Base-by-base conservation (phyloP, 176 grass and related monocot genomes). In the Typha latifolia region DNA sequence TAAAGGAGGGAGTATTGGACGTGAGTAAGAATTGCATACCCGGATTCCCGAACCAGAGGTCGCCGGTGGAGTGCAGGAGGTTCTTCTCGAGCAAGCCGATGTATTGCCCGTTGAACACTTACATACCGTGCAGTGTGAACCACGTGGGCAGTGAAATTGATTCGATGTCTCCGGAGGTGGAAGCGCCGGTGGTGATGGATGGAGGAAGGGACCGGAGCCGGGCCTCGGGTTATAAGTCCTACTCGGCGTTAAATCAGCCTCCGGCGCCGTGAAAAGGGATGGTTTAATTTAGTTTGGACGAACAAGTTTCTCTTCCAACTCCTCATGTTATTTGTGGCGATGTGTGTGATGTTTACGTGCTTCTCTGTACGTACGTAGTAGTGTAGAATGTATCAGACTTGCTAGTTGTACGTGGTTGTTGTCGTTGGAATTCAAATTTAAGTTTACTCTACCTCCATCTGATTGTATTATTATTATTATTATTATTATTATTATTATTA, bases 21-120 rank as follows among this genome's bases (percentile, higher is more conserved):
- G 84, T 96, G 76, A 84, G 61, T 3, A 72, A 81, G 53, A 96
- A 96, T 66, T 96, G 92, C 77, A 89, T 96, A 48, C 88, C 72
- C 0, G 61, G 63, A 14, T 37, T 79, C 23, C 92, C 92, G 32
- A 43, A 84, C 72, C 92, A 96, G 80, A 63, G 92, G 14, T 80
- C 85, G 47, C 70, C 77, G 59, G 80, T 85, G 4, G 92, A 96
- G 62, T 96, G 92, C 84, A 79, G 31, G 32, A 48, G 11, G 69
- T 96, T 96, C 61, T 51, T 53, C 6, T 4, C 4, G 34, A 77
- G 53, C 47, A 22, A 71, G 53, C 78, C 79, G 3, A 84, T 86
- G 74, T 14, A 74, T 0, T 96, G 92, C 62, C 87, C 92, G 4
- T 56, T 34, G 76, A 78, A 22, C 63, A 64, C 3, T 32, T 53